Base-by-base conservation (phyloP, 139 green algal species). In the Volvox reticuliferus region DNA sequence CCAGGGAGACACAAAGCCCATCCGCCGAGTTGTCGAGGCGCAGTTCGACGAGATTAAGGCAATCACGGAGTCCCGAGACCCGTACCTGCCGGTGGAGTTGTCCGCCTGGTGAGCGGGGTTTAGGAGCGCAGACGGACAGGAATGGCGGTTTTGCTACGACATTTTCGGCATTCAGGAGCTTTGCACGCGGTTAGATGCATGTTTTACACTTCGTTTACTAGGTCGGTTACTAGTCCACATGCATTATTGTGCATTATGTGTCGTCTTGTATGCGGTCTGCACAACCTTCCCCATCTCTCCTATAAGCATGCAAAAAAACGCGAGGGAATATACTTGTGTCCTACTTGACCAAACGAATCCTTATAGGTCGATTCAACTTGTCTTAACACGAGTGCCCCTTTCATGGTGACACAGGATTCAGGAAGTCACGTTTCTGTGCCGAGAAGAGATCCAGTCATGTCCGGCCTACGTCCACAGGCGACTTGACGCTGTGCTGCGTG, bases 41-140 rank as follows among this genome's bases (percentile, higher is more conserved):
- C 90, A 87, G 24, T 96, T 96, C 91, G 95, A 96, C 67, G 93
- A 95, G 28, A 95, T 96, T 88, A 96, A 96, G 85, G 21, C 37
- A 35, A 93, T 96, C 92, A 95, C 95, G 17, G 95, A 96, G 87
- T 93, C 87, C 18, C 77, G 78, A 36, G 71, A 91, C 20, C 95
- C 95, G n/a, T 88, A 91, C 55, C 88, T 96, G 62, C 86, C 91
- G 16, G 28, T 92, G n/a, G 93, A 95, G 73, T 79, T 94, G 0
- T 92, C 89, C 30, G 82, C 90, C 32, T 96, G 94, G 94, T 95
- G 73, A 55, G 92, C 3, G 32, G 32, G 19, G 24, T 32, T 13
- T 9, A 55, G 44, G 44, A 9, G 44, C 44, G 44, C 44, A 55
- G 44, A 55, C 5, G 9, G 44, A 55, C 44, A 55, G 5, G 44